A percentile compares a stretch with the other conserved stretches of the same genome.
Evolutionary conservation across 2,329 filamentous ascomycete species (phyloP).

Genomic region (Trichophyton verrucosum): DNA sequence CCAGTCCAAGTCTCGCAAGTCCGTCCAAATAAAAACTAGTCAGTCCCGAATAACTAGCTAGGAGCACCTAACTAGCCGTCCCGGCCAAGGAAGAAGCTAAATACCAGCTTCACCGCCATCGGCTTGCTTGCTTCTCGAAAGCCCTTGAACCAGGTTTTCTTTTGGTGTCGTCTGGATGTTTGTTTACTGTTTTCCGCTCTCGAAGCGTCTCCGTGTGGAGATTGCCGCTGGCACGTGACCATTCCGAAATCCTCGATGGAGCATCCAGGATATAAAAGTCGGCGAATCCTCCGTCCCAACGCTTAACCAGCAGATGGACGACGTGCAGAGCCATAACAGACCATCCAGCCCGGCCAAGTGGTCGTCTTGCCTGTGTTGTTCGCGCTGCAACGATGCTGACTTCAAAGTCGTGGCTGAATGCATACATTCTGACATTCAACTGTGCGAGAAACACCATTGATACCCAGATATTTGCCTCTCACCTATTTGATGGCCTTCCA

Average conservation of each 20-base stretch:
- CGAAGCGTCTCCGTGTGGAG: neutral
- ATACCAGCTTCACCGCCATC: neutral
- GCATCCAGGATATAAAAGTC: neutral
- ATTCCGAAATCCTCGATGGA: neutral
- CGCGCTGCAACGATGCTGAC: neutral
- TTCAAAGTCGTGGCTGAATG: neutral
- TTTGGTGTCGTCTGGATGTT: neutral
- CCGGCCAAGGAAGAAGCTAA: neutral
- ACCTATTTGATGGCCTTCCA: slow-evolving; percentile 51
- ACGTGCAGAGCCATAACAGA: neutral
- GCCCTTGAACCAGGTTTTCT: neutral
- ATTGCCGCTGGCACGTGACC: neutral
- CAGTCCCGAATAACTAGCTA: neutral
- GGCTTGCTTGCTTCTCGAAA: neutral
- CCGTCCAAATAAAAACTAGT: neutral
- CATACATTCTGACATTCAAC: slow-evolving; percentile 2
- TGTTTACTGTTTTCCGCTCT: neutral
- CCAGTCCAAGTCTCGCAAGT: neutral
- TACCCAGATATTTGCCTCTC: slow-evolving; percentile 54
- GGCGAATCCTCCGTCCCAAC: neutral
- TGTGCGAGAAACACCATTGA: slow-evolving; percentile 42
- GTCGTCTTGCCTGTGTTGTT: neutral
- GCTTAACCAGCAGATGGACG: no score
- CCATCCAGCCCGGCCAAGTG: neutral
- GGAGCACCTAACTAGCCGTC: no score